Percentiles rank a stretch among this genome's conserved stretches.
Conservation (phyloP, 148 eudicot genomes). For the Amaranthus palmeri region DNA sequence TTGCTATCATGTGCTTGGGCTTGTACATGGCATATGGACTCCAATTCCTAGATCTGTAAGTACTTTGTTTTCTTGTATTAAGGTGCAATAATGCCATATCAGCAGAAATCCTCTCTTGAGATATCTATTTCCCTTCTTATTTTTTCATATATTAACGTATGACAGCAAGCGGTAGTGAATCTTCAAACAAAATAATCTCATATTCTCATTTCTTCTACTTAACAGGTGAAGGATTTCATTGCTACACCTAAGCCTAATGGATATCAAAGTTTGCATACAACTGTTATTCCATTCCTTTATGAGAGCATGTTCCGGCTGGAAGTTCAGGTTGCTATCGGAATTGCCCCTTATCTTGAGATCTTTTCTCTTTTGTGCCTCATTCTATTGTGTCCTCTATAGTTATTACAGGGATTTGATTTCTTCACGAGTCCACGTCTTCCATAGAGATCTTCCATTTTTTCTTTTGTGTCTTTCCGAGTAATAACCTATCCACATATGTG, state of each 20-base stretch:
- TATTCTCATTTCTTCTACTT: conserved; percentile 8
- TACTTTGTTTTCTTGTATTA: conserved; percentile 19
- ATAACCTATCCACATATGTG: conserved; percentile 1
- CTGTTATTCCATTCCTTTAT: conserved; percentile 94
- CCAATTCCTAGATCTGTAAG: conserved; percentile 92
- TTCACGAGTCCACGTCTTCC: background rate
- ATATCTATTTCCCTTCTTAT: background rate
- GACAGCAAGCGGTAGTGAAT: background rate
- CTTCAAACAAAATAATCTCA: background rate
- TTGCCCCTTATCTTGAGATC: background rate
- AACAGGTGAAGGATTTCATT: conserved; percentile 92
- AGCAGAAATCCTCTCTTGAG: background rate
- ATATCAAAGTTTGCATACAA: conserved; percentile 96
- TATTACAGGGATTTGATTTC: background rate
- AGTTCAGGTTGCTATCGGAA: conserved; percentile 64
- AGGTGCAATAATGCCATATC: background rate
- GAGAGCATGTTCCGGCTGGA: conserved; percentile 97
- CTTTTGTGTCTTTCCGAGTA: background rate
- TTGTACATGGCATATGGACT: conserved; percentile 93
- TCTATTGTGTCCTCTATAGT: background rate
- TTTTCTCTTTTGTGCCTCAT: background rate
- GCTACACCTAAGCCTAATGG: conserved; percentile 98
- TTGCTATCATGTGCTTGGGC: conserved; percentile 94
- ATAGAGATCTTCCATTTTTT: background rate
- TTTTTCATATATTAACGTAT: background rate